These are phyloP conservation scores for Thalassiosira ordinaria DNA, from an alignment of 352 stramenopile species.

Conservation along the genomic window DNA sequence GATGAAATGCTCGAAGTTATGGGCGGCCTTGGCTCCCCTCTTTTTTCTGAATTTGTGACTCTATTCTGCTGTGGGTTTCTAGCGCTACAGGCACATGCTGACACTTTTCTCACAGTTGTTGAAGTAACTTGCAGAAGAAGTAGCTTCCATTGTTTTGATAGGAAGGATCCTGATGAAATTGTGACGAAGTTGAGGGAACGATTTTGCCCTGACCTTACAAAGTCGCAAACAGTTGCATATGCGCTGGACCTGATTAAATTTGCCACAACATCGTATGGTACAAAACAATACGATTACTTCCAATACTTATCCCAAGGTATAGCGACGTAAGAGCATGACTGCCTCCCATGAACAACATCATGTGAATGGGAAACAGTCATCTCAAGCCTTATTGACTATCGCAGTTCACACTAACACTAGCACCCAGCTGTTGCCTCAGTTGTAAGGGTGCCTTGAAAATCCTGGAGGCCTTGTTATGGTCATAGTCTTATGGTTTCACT, in stretches of 20 bases:
- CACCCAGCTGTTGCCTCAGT: no score
- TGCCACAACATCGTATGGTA: slow-evolving; percentile 76
- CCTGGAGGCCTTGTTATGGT: no score
- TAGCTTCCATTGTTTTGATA: slow-evolving; percentile 95
- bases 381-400: no score
- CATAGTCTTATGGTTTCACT: no score
- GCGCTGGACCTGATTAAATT: slow-evolving; percentile 82
- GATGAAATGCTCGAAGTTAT: slow-evolving; percentile 95
- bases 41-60: slow-evolving; percentile 97
- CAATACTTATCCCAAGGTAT: slow-evolving; percentile 85
- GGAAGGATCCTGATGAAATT: slow-evolving; percentile 69
- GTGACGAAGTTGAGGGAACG: slow-evolving; percentile 75
- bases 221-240: slow-evolving; percentile 79
- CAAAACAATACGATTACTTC: slow-evolving; percentile 84
- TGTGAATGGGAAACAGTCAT: no score
- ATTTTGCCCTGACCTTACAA: slow-evolving; percentile 76
- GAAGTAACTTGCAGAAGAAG: slow-evolving; percentile 96
- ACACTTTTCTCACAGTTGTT: slow-evolving; percentile 96
- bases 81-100: slow-evolving; percentile 93
- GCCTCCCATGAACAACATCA: no score
- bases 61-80: slow-evolving; percentile 97
- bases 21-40: slow-evolving; percentile 73
- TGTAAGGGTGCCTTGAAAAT: no score
- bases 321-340: slow-evolving; percentile 80
- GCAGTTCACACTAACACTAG: no score